Evolutionary conservation across 140 eudicot species (phyloP).

Genomic region (Senecio squalidus): DNA sequence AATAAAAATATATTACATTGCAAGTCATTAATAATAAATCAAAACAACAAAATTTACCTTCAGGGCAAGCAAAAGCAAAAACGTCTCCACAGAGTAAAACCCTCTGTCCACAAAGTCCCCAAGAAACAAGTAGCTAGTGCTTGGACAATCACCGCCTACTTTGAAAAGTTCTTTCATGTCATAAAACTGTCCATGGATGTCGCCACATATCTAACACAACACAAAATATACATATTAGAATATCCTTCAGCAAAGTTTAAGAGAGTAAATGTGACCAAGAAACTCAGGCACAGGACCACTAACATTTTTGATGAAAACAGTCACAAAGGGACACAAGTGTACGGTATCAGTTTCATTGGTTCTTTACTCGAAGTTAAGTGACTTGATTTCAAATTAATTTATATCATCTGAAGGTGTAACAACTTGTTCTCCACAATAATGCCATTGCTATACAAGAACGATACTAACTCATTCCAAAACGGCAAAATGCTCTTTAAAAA

Average conservation of each 20-base stretch:
- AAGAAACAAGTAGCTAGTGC: conserved; percentile 85
- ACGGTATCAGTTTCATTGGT: background rate
- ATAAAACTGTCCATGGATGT: conserved; percentile 93
- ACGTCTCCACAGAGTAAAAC: conserved; percentile 89
- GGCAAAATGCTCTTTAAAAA: background rate
- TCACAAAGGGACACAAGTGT: background rate
- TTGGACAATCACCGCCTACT: conserved; percentile 97
- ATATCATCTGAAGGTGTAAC: background rate
- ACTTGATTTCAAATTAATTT: background rate
- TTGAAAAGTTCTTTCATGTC: conserved; percentile 93
- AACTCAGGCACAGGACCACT: background rate
- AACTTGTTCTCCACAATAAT: background rate
- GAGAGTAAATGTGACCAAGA: background rate
- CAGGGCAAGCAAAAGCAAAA: conserved; percentile 81
- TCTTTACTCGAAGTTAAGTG: background rate
- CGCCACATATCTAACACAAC: conserved; percentile 72
- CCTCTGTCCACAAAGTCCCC: conserved; percentile 98
- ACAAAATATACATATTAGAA: conserved; percentile 7
- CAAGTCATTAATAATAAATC: conserved; percentile 2
- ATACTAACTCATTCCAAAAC: background rate
- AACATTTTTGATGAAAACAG: conserved; percentile 1
- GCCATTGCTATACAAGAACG: background rate
- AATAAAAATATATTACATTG: background rate
- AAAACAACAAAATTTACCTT: conserved; percentile 43
- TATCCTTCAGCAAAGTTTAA: background rate